Evolutionary conservation across 495 filamentous ascomycete species (phyloP), one percentile per base, ranked within the genome.

Genomic region (Darksidea phi): DNA sequence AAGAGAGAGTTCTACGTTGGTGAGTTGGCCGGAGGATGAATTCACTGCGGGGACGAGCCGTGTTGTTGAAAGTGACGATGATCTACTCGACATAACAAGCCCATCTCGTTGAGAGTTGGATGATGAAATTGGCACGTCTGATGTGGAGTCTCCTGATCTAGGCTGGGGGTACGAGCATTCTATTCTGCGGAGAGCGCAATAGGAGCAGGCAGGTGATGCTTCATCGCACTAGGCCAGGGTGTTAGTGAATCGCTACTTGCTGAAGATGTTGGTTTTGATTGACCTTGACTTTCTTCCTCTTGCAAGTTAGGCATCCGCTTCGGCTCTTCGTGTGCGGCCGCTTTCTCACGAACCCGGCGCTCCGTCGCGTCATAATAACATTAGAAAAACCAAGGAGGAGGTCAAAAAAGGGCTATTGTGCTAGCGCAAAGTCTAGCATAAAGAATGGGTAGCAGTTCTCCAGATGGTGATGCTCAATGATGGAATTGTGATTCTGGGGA

Each of bases 221-320:
- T 64, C 61, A 45, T 64, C 61, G 32, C 61, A 64, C 61, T 64
- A 55, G 2, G n/a, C 41, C n/a, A 20, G 5, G 3, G 5, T 3
- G 21, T 55, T 20, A 64, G 20, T 41, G 23, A n/a, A 36, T 15
- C 48, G 20, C 13, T 6, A 17, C 42, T 8, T 49, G 47, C 18
- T 12, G 12, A 21, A 18, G 17, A 37, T 32, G 25, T 1, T 25
- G 8, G 13, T n/a, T n/a, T n/a, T 46, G 21, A 36, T 23, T 11
- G 46, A 64, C 61, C 43, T 64, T 64, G 11, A 64, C 55, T 54
- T 59, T 64, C 43, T 64, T 64, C 13, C 34, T 32, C 37, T 59
- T 64, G 25, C 61, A 64, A 13, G 47, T 59, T 34, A 34, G 11
- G 43, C 61, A 64, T 1, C 61, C 61, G n/a, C 54, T 48, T 54